phyloP scores from a whole-genome alignment of 345 rosid species.

The Euphorbia tirucalli region DNA sequence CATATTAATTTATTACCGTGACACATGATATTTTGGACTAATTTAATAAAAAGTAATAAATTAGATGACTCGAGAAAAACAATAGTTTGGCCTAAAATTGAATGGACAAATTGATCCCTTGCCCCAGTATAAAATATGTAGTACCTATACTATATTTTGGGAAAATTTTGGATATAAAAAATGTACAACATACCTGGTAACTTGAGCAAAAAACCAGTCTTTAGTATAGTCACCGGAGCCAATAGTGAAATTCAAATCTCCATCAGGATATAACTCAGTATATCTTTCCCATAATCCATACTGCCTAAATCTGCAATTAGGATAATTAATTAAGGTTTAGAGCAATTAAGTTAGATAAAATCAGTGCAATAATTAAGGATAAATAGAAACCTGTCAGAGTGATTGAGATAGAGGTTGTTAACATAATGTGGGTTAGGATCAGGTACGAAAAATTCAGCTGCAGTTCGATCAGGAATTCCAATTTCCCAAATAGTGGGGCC shows the following conservation, averaged over 20 bases:
- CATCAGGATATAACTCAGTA: conserved; percentile 58
- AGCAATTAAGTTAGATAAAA: not conserved
- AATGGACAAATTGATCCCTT: too few species aligned
- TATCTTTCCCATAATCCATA: conserved; percentile 92
- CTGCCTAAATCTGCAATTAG: conserved; percentile 57
- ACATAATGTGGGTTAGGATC: conserved; percentile 65
- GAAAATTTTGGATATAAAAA: not conserved
- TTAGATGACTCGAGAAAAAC: too few species aligned
- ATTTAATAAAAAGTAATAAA: too few species aligned
- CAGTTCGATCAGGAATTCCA: conserved; percentile 79
- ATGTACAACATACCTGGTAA: conserved; percentile 44
- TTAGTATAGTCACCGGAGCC: conserved; percentile 54
- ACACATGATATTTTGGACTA: too few species aligned
- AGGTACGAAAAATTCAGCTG: conserved; percentile 74
- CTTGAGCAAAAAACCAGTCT: conserved; percentile 88
- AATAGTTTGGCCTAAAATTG: too few species aligned
- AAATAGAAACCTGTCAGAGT: conserved; percentile 55
- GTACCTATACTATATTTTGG: too few species aligned
- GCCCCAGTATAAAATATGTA: too few species aligned
- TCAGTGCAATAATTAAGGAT: not conserved
- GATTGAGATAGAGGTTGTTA: conserved; percentile 56
- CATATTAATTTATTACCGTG: too few species aligned
- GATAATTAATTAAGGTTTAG: too few species aligned
- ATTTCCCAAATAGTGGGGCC: conserved; percentile 93
- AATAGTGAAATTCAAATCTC: conserved; percentile 61